Evolutionary conservation across 805 yeast genomes (phyloP), one percentile per base, ranked within the genome.

Genomic region (Tetrapisispora nanseiensis): DNA sequence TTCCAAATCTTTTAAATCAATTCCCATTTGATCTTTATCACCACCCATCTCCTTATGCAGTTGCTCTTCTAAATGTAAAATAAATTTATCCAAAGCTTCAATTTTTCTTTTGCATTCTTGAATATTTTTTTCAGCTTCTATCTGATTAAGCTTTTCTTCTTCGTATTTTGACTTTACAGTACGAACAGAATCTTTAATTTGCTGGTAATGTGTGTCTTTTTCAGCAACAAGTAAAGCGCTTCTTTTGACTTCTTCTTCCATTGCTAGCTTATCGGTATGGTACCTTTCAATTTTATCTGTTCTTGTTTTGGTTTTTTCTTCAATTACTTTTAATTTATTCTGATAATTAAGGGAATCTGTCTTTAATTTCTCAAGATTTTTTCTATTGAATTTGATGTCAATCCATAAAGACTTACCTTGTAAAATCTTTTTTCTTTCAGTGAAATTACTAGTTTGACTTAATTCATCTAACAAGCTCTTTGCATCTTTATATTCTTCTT

Each of bases 361-460:
- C 12, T 44, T 28, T 13, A 55, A 37, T 11, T 46, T 46, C 3
- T 54, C 35, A 13, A 51, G 43, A 13, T 60, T 49, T n/a, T 45
- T 32, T 7, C 42, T 43, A 30, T 53, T 50, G 13, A 43, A 42
- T 11, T 52, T 54, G 6, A 57, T 66, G 43, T 71, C 71, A 37
- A 72, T 55, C 78, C 79, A 75, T 19, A 69, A 50, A 22, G 68
- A 62, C 49, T 73, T 75, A 12, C 77, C 80, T 35, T 71, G 68
- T 3, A 71, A 46, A 30, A 65, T 38, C 33, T 64, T 57, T 52
- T 70, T 66, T 49, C 59, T 55, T 37, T 67, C 55, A 45, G 66
- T 57, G 41, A 69, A 58, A 46, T 66, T 61, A 40, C 69, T 68
- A 0, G 74, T 66, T 31, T 68, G 66, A 43, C 60, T 56, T 39